Evolutionary conservation across 2,329 filamentous ascomycete genomes (phyloP).

Genomic region (Chaetomiaceae sp.): DNA sequence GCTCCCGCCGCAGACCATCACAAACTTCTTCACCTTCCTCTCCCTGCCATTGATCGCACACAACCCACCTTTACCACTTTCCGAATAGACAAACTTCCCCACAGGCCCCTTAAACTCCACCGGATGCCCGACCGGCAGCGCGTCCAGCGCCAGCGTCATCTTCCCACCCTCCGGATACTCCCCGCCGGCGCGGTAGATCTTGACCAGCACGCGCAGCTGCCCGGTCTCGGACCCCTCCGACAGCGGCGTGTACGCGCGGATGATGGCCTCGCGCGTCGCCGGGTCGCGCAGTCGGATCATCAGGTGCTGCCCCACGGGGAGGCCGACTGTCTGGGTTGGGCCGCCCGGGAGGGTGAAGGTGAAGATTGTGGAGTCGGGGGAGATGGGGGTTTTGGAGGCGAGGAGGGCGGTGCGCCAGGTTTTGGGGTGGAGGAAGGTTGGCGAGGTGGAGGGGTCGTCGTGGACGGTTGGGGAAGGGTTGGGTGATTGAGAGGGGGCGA

Average conservation of each 20-base stretch:
- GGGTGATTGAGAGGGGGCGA: slow-evolving; percentile 53
- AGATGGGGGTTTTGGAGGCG: slow-evolving; percentile 61
- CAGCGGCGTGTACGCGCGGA: slow-evolving; percentile 82
- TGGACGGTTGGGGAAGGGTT: slow-evolving; percentile 31
- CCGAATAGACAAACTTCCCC: slow-evolving; percentile 76
- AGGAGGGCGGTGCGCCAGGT: slow-evolving; percentile 69
- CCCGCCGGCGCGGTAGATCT: slow-evolving; percentile 54
- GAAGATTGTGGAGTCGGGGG: slow-evolving; percentile 75
- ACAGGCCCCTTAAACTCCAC: slow-evolving; percentile 86
- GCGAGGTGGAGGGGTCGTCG: slow-evolving; percentile 38
- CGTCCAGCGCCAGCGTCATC: slow-evolving; percentile 76
- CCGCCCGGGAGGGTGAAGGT: slow-evolving; percentile 74
- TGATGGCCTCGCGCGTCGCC: slow-evolving; percentile 63
- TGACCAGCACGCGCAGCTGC: slow-evolving; percentile 68
- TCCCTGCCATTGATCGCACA: slow-evolving; percentile 55
- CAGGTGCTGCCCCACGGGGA: slow-evolving; percentile 80
- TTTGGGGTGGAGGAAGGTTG: slow-evolving; percentile 64
- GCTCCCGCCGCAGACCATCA: slow-evolving; percentile 85
- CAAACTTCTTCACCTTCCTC: slow-evolving; percentile 58
- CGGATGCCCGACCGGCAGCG: slow-evolving; percentile 62
- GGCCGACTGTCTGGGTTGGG: slow-evolving; percentile 60
- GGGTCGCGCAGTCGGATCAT: slow-evolving; percentile 76
- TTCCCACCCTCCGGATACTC: slow-evolving; percentile 54
- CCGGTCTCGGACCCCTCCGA: slow-evolving; percentile 58
- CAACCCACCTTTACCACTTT: slow-evolving; percentile 59